Conservation (phyloP, 352 stramenopile genomes). For the Phytophthora sansomeana region DNA sequence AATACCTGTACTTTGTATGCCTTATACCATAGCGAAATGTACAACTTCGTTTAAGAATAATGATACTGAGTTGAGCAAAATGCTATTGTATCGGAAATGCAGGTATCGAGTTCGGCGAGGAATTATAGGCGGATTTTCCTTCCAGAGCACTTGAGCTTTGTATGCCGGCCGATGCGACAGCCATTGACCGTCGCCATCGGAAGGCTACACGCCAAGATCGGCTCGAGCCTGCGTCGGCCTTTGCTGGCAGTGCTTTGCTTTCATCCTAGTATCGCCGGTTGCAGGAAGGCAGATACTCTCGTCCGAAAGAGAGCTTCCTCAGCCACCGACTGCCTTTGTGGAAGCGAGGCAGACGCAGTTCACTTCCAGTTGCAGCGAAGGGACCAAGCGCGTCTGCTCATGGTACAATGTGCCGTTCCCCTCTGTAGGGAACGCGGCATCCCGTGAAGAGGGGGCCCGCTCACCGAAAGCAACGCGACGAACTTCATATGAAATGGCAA, state of each 20-base stretch:
- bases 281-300: too few relatives aligned
- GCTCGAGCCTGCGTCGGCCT: too few relatives aligned
- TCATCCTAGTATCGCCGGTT: too few relatives aligned
- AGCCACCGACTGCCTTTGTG: not conserved
- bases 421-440: not conserved
- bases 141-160: slow-evolving; percentile 9
- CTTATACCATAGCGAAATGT: not conserved
- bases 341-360: slow-evolving; percentile 9
- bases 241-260: too few relatives aligned
- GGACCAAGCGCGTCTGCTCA: slow-evolving; percentile 24
- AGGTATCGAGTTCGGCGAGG: slow-evolving; percentile 2
- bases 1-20: not conserved
- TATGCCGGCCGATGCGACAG: slow-evolving; percentile 18
- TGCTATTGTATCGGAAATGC: not conserved
- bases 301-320: too few relatives aligned
- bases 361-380: slow-evolving; percentile 5
- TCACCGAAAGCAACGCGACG: slow-evolving; percentile 9
- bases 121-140: slow-evolving; percentile 16
- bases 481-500: too few relatives aligned
- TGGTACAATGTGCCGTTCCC: not conserved
- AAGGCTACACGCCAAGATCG: too few relatives aligned
- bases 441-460: slow-evolving; percentile 11
- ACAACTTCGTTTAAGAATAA: not conserved
- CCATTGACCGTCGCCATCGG: not conserved
- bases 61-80: not conserved